Conservation (phyloP, 2,329 filamentous ascomycete genomes). For the Aspergillus neotritici region DNA sequence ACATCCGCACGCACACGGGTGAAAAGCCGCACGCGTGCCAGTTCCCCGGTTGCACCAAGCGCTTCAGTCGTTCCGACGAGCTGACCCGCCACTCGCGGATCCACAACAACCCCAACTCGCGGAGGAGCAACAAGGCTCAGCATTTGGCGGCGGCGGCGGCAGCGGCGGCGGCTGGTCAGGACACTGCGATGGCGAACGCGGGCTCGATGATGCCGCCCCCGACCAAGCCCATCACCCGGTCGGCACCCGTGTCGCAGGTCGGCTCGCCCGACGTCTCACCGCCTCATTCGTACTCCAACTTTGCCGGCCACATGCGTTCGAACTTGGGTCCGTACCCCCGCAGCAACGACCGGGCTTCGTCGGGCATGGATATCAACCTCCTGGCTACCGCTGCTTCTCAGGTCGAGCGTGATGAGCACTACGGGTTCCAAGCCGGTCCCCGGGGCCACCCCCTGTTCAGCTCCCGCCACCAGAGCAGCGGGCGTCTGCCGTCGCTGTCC, state of each 20-base stretch:
- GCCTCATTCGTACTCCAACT: constrained; percentile 72
- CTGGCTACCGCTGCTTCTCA: constrained; percentile 64
- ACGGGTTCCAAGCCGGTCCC: constrained; percentile 37
- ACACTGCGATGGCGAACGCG: constrained; percentile 40
- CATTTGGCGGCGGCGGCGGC: constrained; percentile 55
- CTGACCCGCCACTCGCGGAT: constrained; percentile 95
- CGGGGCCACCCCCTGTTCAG: constrained; percentile 44
- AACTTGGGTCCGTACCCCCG: constrained; percentile 53
- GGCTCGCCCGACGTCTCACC: constrained; percentile 95
- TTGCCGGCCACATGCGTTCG: constrained; percentile 54
- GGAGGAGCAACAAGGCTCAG: constrained; percentile 80
- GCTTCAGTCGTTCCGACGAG: constrained; percentile 94
- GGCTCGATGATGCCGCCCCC: constrained; percentile 73
- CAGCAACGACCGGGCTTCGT: constrained; percentile 44
- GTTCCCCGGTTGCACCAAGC: constrained; percentile 92
- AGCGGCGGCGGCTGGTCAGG: constrained; percentile 49
- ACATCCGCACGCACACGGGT: constrained; percentile 95
- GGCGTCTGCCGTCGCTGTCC: constrained; percentile 68
- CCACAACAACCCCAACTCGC: constrained; percentile 97
- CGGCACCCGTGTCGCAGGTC: constrained; percentile 77
- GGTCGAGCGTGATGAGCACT: constrained; percentile 57
- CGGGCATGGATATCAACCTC: constrained; percentile 59
- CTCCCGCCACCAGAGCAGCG: constrained; percentile 42
- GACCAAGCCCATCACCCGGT: constrained; percentile 74
- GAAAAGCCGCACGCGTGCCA: constrained; percentile 97